Evolutionary conservation across 805 yeast genomes (phyloP), one percentile per base, ranked within the genome.

Genomic region (Hanseniaspora valbyensis): DNA sequence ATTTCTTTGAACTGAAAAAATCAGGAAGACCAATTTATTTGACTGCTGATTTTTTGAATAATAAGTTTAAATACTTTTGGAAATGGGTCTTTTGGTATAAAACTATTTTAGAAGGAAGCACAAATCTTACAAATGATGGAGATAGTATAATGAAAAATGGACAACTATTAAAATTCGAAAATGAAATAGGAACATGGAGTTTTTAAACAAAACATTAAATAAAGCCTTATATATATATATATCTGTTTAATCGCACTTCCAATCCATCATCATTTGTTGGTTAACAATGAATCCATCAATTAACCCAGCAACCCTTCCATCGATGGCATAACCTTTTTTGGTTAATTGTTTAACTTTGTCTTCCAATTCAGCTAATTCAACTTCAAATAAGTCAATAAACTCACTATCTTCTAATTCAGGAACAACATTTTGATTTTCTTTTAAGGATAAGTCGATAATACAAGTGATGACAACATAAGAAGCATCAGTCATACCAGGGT

Each of bases 401-500:
- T 90, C 98, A 54, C 80, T 83, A 6, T 87, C 96, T 66, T 92
- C 96, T 54, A 92, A 70, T 55, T 83, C 73, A 2, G 94, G 77
- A 52, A 69, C 61, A 1, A 96, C 96, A 54, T 79, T 69, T 53
- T 65, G 57, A 64, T 90, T 92, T 53, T 80, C 76, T 18, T 73
- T 74, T 50, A 77, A 79, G 2, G 67, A 58, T 67, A 84, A 66
- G 59, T 90, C 97, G 18, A 90, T 77, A 49, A 80, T 76, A 13
- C 86, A 84, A 26, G 81, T 80, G 1, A 90, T 92, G 53, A 90
- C 67, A 22, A 80, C 79, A 69, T 86, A 71, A 60, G 84, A 89
- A 18, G 96, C 90, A 64, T 90, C 88, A 57, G 95, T 83, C 62
- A 83, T 86, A 1, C 95, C 95, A 0, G 95, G 94, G 61, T 86